Base-by-base conservation (phyloP, 1,284 basidiomycete genomes). In the Schizopora paradoxa region DNA sequence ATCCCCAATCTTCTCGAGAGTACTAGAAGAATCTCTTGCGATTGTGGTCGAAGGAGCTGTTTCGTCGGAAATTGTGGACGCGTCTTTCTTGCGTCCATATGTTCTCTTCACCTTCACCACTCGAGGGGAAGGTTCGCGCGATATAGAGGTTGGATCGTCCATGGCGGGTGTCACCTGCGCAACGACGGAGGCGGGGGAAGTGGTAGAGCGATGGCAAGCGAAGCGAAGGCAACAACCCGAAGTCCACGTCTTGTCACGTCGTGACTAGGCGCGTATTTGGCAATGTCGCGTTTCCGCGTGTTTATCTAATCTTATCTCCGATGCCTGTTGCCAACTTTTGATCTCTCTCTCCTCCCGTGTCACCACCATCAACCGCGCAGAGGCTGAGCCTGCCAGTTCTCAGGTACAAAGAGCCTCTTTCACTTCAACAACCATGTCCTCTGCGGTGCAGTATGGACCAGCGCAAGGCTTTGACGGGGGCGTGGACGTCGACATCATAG, bases 401-500 rank as follows among this genome's bases (percentile, higher is more conserved):
- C n/a, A 34, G 19, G 6, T 45, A n/a, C 19, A 27, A 22, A 29
- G 19, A 19, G 29, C 35, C 11, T 38, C 16, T 27, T 43, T 42
- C 22, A 18, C 14, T 35, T 35, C 33, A 8, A 13, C 23, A 19
- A 43, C 8, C n/a, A 47, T 47, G 45, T 31, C 41, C 40, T 41
- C 45, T 43, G 40, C 25, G 18, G 43, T 22, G 16, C 45, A 46
- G 37, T 25, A 44, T 13, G 47, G 33, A 25, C 47, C 50, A 13
- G 31, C 50, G 13, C 47, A 40, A 39, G 41, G 57, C 4, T 54
- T 56, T 40, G 58, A 61, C 46, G 48, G 50, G n/a, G n/a, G n/a
- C 41, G 46, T 60, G 7, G 82, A 89, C 63, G 53, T 89, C 41
- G 87, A 90, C 63, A 68, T 89, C 43, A 61, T 89, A 35, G 63